Percentiles rank a stretch among this genome's conserved stretches.
Conservation (phyloP, 208 protist genomes). For the Porcisia hertigi region DNA sequence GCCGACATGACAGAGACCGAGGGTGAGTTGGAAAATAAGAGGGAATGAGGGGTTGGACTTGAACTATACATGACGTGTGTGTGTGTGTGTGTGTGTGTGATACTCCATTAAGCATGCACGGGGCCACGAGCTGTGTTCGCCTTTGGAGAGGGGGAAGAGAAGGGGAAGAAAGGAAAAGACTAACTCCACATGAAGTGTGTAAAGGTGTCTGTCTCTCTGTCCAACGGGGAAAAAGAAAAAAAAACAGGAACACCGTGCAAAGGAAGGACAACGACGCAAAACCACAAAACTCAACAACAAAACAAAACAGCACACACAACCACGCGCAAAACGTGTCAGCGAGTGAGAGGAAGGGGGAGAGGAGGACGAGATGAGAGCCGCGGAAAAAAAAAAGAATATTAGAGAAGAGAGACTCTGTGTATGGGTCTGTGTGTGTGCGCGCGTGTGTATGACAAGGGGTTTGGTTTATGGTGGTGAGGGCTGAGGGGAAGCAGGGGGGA, state of each 20-base stretch:
- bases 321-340: conserved; percentile 22
- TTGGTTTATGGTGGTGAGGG: not conserved
- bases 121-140: not conserved
- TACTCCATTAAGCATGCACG: not conserved
- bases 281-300: conserved; percentile 1
- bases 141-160: conserved; percentile 6
- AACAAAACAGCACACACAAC: conserved; percentile 8
- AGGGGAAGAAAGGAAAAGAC: conserved; percentile 10
- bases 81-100: not conserved
- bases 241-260: too few relatives aligned
- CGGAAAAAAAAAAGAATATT: not conserved
- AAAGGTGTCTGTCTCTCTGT: not conserved
- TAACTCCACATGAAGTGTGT: not conserved
- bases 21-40: not conserved
- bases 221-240: conserved; percentile 3
- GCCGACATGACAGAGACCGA: not conserved
- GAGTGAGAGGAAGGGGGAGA: not conserved
- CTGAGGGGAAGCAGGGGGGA: conserved; percentile 7
- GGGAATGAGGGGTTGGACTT: not conserved
- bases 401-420: not conserved
- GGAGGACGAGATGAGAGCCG: not conserved
- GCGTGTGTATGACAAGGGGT: conserved; percentile 4
- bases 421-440: conserved; percentile 2
- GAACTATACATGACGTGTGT: conserved; percentile 10
- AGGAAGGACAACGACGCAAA: not conserved